Base-by-base conservation (phyloP, 2,329 filamentous ascomycete species). In the Fusarium coicis region DNA sequence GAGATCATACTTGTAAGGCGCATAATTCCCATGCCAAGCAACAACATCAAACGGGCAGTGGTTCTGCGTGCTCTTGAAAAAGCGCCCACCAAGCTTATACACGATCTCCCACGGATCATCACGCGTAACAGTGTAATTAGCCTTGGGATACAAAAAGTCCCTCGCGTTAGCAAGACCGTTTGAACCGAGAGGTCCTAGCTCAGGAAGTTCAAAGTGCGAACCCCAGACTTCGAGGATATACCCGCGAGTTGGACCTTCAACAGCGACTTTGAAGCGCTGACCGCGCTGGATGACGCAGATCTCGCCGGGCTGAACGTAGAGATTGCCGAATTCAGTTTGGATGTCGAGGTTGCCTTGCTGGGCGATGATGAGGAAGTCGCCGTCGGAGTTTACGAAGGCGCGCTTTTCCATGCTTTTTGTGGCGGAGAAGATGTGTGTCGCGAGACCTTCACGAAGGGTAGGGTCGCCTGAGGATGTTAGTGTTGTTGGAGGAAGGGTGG, bases 41-140 rank as follows among this genome's bases (percentile, higher is more conserved):
- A 93, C 89, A 2, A 93, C 91, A 73, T 93, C 91, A 76, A 93
- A 93, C 0, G 92, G 91, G 5, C 87, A 90, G 77, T 93, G 91
- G 28, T 84, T 84, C 77, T 93, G 91, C 28, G 85, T 85, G 61
- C 87, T 89, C 28, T 82, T 83, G 76, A 91, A 92, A 42, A 92
- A 87, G 46, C 86, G 85, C 3, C 90, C 90, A 2, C 85, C 86
- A 50, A 92, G 87, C 76, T 93, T 93, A 73, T 87, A 87, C 1
- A 91, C 82, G 4, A 93, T 83, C 26, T 85, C 83, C 85, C 90
- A 90, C 55, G 84, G 84, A 2, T 84, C 85, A 37, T 85, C 82
- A n/a, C 87, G 86, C 6, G 68, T 76, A n/a, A 86, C 79, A 39
- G 90, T 86, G 68, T 90, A 92, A 36, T 82, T 80, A 1, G 91